Conservation (phyloP, 2,329 filamentous ascomycete genomes). For the Cladosporium sp. region DNA sequence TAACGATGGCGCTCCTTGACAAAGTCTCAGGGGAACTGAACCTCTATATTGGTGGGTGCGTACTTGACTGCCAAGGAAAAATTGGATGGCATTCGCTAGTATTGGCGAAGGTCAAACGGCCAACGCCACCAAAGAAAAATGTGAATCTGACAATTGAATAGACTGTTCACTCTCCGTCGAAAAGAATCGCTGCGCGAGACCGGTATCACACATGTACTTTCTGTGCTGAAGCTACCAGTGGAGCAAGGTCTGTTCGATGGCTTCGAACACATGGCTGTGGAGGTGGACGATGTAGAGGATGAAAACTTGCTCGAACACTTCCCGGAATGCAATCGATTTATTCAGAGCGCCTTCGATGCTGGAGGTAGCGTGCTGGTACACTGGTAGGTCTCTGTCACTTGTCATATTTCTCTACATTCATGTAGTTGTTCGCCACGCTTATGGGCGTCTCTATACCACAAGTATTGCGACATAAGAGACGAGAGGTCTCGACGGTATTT, state of each 20-base stretch:
- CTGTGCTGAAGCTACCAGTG: conserved; percentile 68
- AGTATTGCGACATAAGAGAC: background rate
- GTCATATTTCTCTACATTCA: too few relatives aligned
- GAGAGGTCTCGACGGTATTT: background rate
- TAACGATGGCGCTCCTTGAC: conserved; percentile 61
- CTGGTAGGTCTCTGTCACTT: conserved; percentile 39
- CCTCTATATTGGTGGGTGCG: conserved; percentile 79
- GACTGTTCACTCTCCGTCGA: conserved; percentile 76
- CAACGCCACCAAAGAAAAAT: conserved; percentile 18
- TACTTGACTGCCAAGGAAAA: conserved; percentile 20
- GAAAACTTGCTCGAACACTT: conserved; percentile 84
- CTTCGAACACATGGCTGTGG: conserved; percentile 74
- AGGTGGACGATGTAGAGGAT: conserved; percentile 88
- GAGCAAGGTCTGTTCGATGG: conserved; percentile 57
- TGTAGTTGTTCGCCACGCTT: background rate
- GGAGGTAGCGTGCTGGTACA: conserved; percentile 67
- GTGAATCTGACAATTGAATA: conserved; percentile 45
- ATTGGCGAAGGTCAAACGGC: conserved; percentile 24
- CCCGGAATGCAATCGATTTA: conserved; percentile 68
- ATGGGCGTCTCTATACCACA: background rate
- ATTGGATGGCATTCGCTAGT: background rate
- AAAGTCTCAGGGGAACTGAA: conserved; percentile 69
- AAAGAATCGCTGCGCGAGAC: conserved; percentile 69
- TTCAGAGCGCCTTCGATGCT: conserved; percentile 70
- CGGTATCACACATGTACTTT: conserved; percentile 88